Evolutionary conservation across 2,329 filamentous ascomycete species (phyloP).

Genomic region (Hypoxylon sp.): DNA sequence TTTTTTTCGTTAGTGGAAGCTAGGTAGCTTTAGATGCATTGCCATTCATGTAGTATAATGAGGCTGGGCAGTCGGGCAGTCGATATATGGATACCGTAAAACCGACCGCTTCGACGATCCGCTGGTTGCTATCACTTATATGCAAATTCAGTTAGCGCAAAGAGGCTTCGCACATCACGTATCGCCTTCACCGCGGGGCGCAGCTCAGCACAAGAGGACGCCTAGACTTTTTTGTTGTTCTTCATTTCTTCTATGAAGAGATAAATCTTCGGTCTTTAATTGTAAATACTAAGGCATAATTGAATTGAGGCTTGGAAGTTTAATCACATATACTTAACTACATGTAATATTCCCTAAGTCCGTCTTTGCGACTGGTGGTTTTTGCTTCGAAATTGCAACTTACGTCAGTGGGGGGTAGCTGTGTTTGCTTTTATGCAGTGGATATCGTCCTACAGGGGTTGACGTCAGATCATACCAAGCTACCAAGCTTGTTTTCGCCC

Average conservation of each 20-base stretch:
- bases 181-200: conserved; percentile 40
- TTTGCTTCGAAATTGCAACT: conserved; percentile 9
- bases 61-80: neutral
- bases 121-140: conserved; percentile 2
- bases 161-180: conserved; percentile 23
- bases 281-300: neutral
- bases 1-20: neutral
- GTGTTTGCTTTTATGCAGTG: conserved; percentile 19
- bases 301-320: neutral
- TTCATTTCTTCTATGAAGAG: neutral
- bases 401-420: conserved; percentile 16
- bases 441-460: conserved; percentile 22
- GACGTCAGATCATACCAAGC: conserved; percentile 39
- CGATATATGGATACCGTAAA: conserved; percentile 19
- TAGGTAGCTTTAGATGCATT: neutral
- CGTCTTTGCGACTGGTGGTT: neutral
- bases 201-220: conserved; percentile 17
- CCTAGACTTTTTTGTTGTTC: neutral
- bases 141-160: conserved; percentile 35
- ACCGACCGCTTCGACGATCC: conserved; percentile 18
- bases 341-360: neutral
- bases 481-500: conserved; percentile 39
- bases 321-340: neutral
- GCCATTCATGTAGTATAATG: neutral
- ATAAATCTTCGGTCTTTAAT: neutral